These are phyloP conservation scores for Maudiozyma turicensis DNA, from an alignment of 805 yeast genomes.

Conservation along the genomic window DNA sequence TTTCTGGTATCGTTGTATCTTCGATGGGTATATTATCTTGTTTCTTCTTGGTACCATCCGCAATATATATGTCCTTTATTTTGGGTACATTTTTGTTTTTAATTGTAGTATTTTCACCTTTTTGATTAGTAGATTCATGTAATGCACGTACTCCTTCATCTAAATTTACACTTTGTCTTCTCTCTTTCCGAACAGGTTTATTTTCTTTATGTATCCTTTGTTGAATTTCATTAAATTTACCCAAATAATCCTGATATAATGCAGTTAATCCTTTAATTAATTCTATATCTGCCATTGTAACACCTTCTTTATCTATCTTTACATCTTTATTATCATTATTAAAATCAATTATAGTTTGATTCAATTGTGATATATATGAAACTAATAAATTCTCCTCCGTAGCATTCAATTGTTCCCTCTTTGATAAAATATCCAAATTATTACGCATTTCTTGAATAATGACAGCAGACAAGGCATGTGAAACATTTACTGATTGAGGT, in stretches of 20 bases:
- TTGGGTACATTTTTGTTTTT: background rate
- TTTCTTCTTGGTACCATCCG: slow-evolving; percentile 5
- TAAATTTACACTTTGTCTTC: background rate
- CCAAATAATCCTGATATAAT: slow-evolving; percentile 25
- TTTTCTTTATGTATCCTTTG: background rate
- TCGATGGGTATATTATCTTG: background rate
- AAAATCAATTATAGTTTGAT: slow-evolving; percentile 17
- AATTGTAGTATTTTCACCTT: background rate
- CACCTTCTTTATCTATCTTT: slow-evolving; percentile 12
- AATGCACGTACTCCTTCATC: background rate
- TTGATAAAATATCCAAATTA: background rate
- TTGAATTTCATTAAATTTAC: background rate
- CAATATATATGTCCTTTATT: slow-evolving; percentile 6
- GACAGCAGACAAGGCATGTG: slow-evolving; percentile 24
- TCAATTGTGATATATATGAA: slow-evolving; percentile 16
- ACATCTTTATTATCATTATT: slow-evolving; percentile 23
- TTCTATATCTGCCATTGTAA: slow-evolving; percentile 23
- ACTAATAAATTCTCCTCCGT: slow-evolving; percentile 7
- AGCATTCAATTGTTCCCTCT: background rate
- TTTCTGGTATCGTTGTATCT: slow-evolving; percentile 11
- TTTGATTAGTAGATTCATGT: background rate
- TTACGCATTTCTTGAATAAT: slow-evolving; percentile 21
- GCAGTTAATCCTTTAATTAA: slow-evolving; percentile 22
- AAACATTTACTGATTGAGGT: slow-evolving; percentile 26
- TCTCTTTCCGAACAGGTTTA: background rate